phyloP scores from a whole-genome alignment of 495 filamentous ascomycete species.

The Amphirosellinia nigrospora region DNA sequence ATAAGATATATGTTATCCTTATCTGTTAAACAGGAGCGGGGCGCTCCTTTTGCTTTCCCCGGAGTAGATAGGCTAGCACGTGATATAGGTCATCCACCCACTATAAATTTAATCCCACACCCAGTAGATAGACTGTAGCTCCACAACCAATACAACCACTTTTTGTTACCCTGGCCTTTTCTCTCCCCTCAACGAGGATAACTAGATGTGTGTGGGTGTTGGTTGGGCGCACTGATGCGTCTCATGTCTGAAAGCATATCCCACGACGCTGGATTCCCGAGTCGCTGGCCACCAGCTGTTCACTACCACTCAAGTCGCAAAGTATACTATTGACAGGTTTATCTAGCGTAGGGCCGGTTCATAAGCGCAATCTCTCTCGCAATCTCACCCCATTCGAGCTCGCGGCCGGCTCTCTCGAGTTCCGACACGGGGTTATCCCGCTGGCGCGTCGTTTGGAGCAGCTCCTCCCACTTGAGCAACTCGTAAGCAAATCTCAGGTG shows the following conservation, averaged over 20 bases:
- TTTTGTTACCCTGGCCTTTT: too few relatives aligned
- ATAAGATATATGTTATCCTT: too few relatives aligned
- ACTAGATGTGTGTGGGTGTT: not conserved
- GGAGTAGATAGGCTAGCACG: too few relatives aligned
- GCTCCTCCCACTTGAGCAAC: constrained; percentile 94
- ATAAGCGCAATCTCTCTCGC: constrained; percentile 90
- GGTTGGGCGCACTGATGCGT: not conserved
- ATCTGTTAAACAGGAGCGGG: too few relatives aligned
- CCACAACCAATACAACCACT: too few relatives aligned
- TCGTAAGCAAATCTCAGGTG: constrained; percentile 68
- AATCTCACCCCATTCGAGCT: constrained; percentile 90
- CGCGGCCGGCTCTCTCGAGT: constrained; percentile 57
- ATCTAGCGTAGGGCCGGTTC: constrained; percentile 85
- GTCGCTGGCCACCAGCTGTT: not conserved
- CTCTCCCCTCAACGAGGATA: not conserved
- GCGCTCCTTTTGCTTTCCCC: too few relatives aligned
- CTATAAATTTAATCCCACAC: too few relatives aligned
- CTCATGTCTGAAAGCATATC: not conserved
- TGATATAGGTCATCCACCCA: too few relatives aligned
- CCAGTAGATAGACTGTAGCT: too few relatives aligned
- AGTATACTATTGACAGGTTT: not conserved
- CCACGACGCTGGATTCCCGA: not conserved
- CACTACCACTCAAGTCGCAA: not conserved
- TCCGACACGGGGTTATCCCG: constrained; percentile 34
- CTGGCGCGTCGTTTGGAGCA: constrained; percentile 52